Percentiles rank a stretch among this genome's conserved stretches.
Evolutionary conservation across 2,329 filamentous ascomycete genomes (phyloP).

Genomic region (Myriosclerotinia scirpicola): DNA sequence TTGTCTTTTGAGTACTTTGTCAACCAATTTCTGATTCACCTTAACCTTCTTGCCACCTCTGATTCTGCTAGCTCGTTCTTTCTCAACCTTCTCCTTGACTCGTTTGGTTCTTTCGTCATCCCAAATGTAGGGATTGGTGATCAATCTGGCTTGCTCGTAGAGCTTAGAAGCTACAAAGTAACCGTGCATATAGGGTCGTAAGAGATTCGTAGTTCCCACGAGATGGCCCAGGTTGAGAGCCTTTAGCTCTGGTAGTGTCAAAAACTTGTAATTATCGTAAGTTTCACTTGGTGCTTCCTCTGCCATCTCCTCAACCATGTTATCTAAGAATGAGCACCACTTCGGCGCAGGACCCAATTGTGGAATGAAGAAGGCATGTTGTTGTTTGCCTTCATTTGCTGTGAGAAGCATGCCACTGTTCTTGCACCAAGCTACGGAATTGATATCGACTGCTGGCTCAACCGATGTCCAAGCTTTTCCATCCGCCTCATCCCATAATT

Average conservation of each 20-base stretch:
- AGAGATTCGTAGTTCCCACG: constrained; percentile 82
- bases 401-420: constrained; percentile 94
- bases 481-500: constrained; percentile 84
- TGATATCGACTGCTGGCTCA: constrained; percentile 91
- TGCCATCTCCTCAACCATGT: constrained; percentile 97
- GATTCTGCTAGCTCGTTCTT: constrained; percentile 93
- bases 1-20: constrained; percentile 68
- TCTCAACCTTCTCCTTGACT: constrained; percentile 92
- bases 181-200: constrained; percentile 98
- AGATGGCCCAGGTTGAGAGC: constrained; percentile 84
- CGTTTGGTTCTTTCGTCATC: constrained; percentile 89
- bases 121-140: constrained; percentile 90
- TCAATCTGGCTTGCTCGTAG: constrained; percentile 91
- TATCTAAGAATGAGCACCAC: constrained; percentile 97
- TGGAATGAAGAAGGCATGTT: constrained; percentile 93
- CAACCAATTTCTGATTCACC: constrained; percentile 82
- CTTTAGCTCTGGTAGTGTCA: constrained; percentile 83
- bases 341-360: constrained; percentile 89
- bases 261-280: constrained; percentile 99
- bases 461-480: constrained; percentile 94
- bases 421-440: constrained; percentile 89
- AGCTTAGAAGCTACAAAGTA: constrained; percentile 95
- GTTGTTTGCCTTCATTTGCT: constrained; percentile 93
- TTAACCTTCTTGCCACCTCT: constrained; percentile 96
- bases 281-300: constrained; percentile 76